phyloP scores from a whole-genome alignment of 495 filamentous ascomycete genomes.

The Pyrenula massariospora region DNA sequence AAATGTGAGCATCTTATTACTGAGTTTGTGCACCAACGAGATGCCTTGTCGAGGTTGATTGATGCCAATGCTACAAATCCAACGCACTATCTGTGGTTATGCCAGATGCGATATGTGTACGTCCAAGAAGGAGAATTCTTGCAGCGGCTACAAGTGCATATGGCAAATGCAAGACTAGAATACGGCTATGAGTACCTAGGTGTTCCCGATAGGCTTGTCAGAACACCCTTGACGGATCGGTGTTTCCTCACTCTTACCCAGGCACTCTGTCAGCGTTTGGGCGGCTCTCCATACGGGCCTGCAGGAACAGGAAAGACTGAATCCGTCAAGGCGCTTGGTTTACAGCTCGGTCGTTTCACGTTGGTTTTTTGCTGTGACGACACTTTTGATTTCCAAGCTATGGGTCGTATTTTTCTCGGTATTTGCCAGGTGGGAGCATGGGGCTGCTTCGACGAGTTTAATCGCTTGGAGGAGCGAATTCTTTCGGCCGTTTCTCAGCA shows the following conservation, averaged over 20 bases:
- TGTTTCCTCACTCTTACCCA: conserved; percentile 97
- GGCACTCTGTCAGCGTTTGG: conserved; percentile 85
- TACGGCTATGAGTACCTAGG: conserved; percentile 98
- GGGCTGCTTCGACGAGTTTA: conserved; percentile 99
- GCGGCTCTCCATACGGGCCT: conserved; percentile 93
- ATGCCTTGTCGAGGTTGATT: conserved; percentile 75
- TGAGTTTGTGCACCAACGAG: conserved; percentile 94
- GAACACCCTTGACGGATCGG: conserved; percentile 91
- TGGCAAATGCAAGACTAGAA: conserved; percentile 90
- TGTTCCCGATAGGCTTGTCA: conserved; percentile 86
- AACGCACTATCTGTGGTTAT: conserved; percentile 80
- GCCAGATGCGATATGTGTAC: conserved; percentile 98
- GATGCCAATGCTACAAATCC: conserved; percentile 61
- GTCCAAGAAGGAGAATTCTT: conserved; percentile 66
- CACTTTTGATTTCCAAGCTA: conserved; percentile 98
- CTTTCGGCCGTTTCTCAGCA: conserved; percentile 96
- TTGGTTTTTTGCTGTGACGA: conserved; percentile 98
- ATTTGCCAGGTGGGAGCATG: conserved; percentile 98
- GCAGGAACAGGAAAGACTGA: conserved; percentile 99
- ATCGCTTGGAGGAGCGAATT: conserved; percentile 93
- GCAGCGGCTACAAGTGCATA: conserved; percentile 77
- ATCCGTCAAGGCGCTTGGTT: conserved; percentile 92
- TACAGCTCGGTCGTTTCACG: conserved; percentile 93
- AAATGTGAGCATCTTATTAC: conserved; percentile 99
- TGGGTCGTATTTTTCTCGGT: conserved; percentile 98